These are phyloP conservation scores for Daldinia caldariorum DNA, from an alignment of 495 filamentous ascomycete species.

Conservation along the genomic window DNA sequence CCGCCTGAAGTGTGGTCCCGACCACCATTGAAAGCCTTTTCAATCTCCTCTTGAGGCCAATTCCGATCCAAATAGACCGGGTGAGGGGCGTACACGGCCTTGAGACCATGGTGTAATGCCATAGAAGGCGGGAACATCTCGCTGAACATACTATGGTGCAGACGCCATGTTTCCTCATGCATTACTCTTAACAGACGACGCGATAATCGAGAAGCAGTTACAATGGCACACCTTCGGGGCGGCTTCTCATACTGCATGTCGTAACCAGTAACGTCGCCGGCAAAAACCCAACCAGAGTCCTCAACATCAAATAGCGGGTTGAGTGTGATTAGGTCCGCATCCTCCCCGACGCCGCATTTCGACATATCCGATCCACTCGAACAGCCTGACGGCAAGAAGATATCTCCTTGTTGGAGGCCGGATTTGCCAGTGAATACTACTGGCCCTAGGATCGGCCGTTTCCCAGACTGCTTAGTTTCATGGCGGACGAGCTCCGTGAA, in stretches of 20 bases:
- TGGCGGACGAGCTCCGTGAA: slow-evolving; percentile 67
- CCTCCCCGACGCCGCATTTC: slow-evolving; percentile 86
- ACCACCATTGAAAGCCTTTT: slow-evolving; percentile 85
- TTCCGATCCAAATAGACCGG: slow-evolving; percentile 87
- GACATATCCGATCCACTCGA: slow-evolving; percentile 71
- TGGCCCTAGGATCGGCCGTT: slow-evolving; percentile 81
- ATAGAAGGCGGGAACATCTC: slow-evolving; percentile 92
- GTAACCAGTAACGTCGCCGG: slow-evolving; percentile 88
- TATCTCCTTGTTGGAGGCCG: slow-evolving; percentile 68
- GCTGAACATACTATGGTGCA: slow-evolving; percentile 86
- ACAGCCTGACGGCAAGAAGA: slow-evolving; percentile 64
- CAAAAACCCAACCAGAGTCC: slow-evolving; percentile 86
- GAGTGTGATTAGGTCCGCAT: slow-evolving; percentile 93
- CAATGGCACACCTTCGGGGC: slow-evolving; percentile 84
- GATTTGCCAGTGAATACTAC: slow-evolving; percentile 66
- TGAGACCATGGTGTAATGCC: slow-evolving; percentile 91
- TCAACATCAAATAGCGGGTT: slow-evolving; percentile 93
- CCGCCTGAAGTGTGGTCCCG: slow-evolving; percentile 76
- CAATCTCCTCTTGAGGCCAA: slow-evolving; percentile 76
- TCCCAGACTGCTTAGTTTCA: slow-evolving; percentile 63
- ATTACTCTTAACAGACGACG: slow-evolving; percentile 83
- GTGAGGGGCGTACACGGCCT: slow-evolving; percentile 94
- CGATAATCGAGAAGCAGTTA: slow-evolving; percentile 82
- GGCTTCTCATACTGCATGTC: slow-evolving; percentile 68
- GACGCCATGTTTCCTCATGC: slow-evolving; percentile 84